Evolutionary conservation across 2,329 filamentous ascomycete species (phyloP).

Genomic region (Talaromyces atroroseus): DNA sequence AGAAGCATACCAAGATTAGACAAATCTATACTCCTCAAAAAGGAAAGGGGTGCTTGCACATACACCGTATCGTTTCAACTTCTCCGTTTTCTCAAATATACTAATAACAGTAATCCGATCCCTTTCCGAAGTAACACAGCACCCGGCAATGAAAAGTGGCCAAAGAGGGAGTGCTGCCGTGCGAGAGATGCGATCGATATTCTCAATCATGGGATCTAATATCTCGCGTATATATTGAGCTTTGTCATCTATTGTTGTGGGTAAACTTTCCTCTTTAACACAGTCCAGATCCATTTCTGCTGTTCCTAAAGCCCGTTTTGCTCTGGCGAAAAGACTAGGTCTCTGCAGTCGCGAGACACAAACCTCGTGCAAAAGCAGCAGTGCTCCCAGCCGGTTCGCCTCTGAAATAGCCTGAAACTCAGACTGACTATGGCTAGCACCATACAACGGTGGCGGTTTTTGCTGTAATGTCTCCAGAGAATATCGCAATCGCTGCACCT

Average conservation of each 20-base stretch:
- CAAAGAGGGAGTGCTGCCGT: slow-evolving; percentile 23
- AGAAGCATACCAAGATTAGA: not conserved
- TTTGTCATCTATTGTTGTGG: not conserved
- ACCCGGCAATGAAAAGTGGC: slow-evolving; percentile 25
- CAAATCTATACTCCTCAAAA: not conserved
- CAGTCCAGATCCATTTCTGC: not conserved
- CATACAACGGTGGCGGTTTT: slow-evolving; percentile 2
- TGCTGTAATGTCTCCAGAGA: slow-evolving; percentile 4
- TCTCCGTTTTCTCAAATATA: slow-evolving; percentile 20
- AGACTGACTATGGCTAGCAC: not conserved
- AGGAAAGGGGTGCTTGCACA: not conserved
- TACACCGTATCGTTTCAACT: slow-evolving; percentile 22
- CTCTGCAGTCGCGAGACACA: slow-evolving; percentile 11
- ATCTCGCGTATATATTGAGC: slow-evolving; percentile 16
- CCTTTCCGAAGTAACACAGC: slow-evolving; percentile 20
- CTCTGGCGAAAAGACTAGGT: not conserved
- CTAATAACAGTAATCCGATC: slow-evolving; percentile 20
- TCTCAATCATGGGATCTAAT: slow-evolving; percentile 16
- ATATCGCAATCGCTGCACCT: not conserved
- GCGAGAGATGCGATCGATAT: slow-evolving; percentile 18
- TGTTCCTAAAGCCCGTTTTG: not conserved
- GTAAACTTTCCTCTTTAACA: not conserved
- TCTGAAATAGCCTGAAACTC: slow-evolving; percentile 22
- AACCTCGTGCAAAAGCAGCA: slow-evolving; percentile 20
- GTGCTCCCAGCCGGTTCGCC: slow-evolving; percentile 20